Evolutionary conservation across 768 basidiomycete genomes (phyloP), one percentile per base, ranked within the genome.

Genomic region (Termitomyces sp.): DNA sequence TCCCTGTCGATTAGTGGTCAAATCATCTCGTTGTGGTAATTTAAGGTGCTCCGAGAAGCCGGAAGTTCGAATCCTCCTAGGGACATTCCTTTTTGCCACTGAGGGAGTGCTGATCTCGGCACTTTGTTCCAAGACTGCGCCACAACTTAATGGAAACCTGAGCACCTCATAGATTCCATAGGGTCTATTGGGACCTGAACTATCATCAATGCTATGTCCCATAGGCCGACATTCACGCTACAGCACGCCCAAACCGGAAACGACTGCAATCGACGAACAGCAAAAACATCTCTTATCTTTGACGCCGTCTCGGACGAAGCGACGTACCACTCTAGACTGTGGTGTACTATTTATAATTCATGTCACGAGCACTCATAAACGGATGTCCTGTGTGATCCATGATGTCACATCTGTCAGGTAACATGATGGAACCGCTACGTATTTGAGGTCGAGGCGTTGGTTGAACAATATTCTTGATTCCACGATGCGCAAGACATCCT

Each of bases 401-500:
- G 50, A 51, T 51, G 50, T 51, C 50, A 51, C 32, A 53, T 42
- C 52, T 35, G 34, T 23, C 41, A 43, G 41, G 41, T 25, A 43
- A 54, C 34, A 44, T 32, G 28, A 43, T 25, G 9, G 21, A 49
- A 37, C 12, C 12, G 12, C 21, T 42, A n/a, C n/a, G n/a, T n/a
- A 44, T 35, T 54, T 54, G 9, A 54, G n/a, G 34, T 11, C 25
- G 30, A 25, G 48, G 42, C 10, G 25, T 11, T 17, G 23, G 17
- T 44, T 44, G 3, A 25, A 30, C 23, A 28, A 28, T 51, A n/a
- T 32, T n/a, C 40, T 21, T 28, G 42, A 41, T 44, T 34, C 34
- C 43, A 59, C 59, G 25, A 87, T 89, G 87, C 76, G 87, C 60
- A 88, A 86, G 64, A 81, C 77, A 0, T 89, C 85, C 0, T 90